Percentiles rank a stretch among this genome's conserved stretches.
Conservation (phyloP, 306 rosid species). For the Vigna mungo region DNA sequence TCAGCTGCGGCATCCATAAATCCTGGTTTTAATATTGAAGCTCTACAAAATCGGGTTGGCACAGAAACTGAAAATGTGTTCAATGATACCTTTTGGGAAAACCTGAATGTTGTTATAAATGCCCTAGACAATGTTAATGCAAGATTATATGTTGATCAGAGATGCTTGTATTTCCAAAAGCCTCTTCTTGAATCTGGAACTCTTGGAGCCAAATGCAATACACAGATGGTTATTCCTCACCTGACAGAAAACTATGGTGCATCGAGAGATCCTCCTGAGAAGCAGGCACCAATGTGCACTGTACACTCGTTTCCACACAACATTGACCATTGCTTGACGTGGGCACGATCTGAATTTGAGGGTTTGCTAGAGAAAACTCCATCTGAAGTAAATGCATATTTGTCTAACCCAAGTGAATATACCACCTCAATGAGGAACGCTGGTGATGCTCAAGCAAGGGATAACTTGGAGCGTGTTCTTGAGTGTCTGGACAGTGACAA, state of each 20-base stretch:
- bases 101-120: conserved; percentile 69
- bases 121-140: conserved; percentile 93
- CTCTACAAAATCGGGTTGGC: conserved; percentile 86
- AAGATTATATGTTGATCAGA: conserved; percentile 84
- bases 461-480: conserved; percentile 80
- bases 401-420: conserved; percentile 79
- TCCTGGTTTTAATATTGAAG: conserved; percentile 64
- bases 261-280: conserved; percentile 96
- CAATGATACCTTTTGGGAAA: conserved; percentile 82
- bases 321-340: conserved; percentile 91
- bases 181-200: conserved; percentile 95
- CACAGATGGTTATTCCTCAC: conserved; percentile 94
- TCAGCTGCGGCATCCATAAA: conserved; percentile 79
- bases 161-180: conserved; percentile 91
- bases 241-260: conserved; percentile 94
- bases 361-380: conserved; percentile 92
- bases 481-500: conserved; percentile 78
- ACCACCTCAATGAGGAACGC: conserved; percentile 64
- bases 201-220: conserved; percentile 94
- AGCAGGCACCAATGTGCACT: conserved; percentile 95
- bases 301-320: conserved; percentile 94
- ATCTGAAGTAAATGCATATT: conserved; percentile 78
- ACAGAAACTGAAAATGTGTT: conserved; percentile 84
- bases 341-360: conserved; percentile 97
- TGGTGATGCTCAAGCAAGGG: conserved; percentile 92